Conservation (phyloP, 2,329 filamentous ascomycete genomes). For the Xylariales sp. region DNA sequence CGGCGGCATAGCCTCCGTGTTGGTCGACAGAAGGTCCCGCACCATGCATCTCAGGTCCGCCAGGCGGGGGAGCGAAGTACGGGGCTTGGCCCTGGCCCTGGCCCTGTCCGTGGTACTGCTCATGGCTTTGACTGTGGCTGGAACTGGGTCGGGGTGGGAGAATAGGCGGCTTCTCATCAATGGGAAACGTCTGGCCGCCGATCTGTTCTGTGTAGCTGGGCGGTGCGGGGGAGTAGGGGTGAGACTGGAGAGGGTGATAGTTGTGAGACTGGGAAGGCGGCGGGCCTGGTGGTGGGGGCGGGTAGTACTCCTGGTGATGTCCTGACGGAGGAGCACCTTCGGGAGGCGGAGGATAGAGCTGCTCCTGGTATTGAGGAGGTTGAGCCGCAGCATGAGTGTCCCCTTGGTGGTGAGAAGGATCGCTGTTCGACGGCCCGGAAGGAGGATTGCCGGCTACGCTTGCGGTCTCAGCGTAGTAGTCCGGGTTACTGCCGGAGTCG, state of each 20-base stretch:
- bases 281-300: conserved; percentile 7
- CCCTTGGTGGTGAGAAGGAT: not conserved
- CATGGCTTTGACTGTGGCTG: conserved; percentile 5
- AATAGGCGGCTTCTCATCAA: conserved; percentile 10
- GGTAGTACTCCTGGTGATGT: not conserved
- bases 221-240: conserved; percentile 7
- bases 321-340: not conserved
- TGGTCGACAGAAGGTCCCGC: not conserved
- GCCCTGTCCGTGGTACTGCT: conserved; percentile 7
- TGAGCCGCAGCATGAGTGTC: not conserved
- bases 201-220: conserved; percentile 6
- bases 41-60: not conserved
- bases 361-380: conserved; percentile 6
- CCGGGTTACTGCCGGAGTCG: not conserved
- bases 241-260: conserved; percentile 11
- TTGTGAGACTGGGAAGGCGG: conserved; percentile 4
- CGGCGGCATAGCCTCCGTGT: not conserved
- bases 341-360: not conserved
- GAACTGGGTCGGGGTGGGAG: conserved; percentile 9
- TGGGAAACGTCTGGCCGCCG: not conserved
- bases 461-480: conserved; percentile 8
- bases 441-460: conserved; percentile 3
- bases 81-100: conserved; percentile 7
- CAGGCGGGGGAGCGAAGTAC: conserved; percentile 10
- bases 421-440: not conserved